Percentiles rank a stretch among this genome's conserved stretches.
Conservation (phyloP, 345 rosid species). For the Noccaea caerulescens region DNA sequence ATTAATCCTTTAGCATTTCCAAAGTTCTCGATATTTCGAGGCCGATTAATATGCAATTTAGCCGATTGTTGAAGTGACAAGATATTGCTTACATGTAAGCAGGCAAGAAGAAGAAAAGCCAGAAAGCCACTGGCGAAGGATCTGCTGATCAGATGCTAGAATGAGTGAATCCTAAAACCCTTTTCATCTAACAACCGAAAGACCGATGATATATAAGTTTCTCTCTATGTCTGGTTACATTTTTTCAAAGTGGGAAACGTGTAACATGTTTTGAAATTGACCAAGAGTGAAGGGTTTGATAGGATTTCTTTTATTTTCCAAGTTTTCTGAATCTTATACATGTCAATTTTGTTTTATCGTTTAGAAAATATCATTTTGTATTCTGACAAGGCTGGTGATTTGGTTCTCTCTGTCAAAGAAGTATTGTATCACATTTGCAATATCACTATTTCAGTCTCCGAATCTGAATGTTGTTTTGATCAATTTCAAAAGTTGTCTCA, state of each 20-base stretch:
- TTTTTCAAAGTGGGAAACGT: not conserved
- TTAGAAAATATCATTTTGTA: constrained; percentile 21
- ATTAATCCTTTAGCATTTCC: not conserved
- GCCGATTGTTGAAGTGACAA: not conserved
- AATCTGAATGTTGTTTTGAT: too few relatives aligned
- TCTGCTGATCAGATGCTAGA: constrained; percentile 46
- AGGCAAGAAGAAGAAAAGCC: constrained; percentile 45
- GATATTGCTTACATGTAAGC: not conserved
- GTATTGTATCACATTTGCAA: not conserved
- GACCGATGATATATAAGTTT: not conserved
- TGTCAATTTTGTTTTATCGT: constrained; percentile 8
- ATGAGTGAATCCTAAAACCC: constrained; percentile 4
- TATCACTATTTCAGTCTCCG: not conserved
- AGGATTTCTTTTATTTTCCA: not conserved
- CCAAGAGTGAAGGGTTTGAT: constrained; percentile 14
- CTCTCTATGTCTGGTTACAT: not conserved
- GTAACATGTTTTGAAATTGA: not conserved
- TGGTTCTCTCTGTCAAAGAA: not conserved
- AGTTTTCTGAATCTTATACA: not conserved
- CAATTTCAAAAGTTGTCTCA: not conserved
- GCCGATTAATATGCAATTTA: not conserved
- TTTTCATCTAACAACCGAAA: constrained; percentile 19
- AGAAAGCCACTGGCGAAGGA: constrained; percentile 19
- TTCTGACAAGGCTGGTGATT: not conserved
- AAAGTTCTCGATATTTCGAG: not conserved